These are phyloP conservation scores for Bretziella fagacearum DNA, from an alignment of 2,329 filamentous ascomycete genomes.

Conservation along the genomic window DNA sequence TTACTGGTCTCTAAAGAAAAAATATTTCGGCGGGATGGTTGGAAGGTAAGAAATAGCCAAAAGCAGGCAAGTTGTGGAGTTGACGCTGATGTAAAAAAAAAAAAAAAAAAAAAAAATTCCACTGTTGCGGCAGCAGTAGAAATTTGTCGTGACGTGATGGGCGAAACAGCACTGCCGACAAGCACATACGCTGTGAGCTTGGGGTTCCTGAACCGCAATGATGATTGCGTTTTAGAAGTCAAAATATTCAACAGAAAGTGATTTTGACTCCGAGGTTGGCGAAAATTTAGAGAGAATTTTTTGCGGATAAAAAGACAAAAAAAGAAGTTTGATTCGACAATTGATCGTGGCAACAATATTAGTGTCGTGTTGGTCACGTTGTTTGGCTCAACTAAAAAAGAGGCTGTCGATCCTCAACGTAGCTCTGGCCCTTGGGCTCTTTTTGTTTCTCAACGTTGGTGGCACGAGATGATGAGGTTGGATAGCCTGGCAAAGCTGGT, in stretches of 20 bases:
- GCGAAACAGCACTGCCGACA: constrained; percentile 4
- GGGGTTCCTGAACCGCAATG: background rate
- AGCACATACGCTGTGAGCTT: constrained; percentile 3
- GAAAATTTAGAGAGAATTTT: too few species aligned
- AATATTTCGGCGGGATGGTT: background rate
- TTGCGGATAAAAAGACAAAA: too few species aligned
- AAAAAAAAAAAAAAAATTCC: too few species aligned
- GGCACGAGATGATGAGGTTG: background rate
- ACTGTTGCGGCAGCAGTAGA: too few species aligned
- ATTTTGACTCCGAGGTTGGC: too few species aligned
- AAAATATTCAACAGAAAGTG: background rate
- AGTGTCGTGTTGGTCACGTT: background rate
- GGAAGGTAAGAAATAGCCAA: too few species aligned
- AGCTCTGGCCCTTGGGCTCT: background rate
- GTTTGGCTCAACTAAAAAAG: background rate
- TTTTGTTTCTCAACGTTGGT: background rate
- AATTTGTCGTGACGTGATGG: constrained; percentile 5
- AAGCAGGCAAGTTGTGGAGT: too few species aligned
- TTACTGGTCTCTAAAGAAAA: too few species aligned
- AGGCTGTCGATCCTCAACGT: background rate
- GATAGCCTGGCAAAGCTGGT: background rate
- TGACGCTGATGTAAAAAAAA: too few species aligned
- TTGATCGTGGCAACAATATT: too few species aligned
- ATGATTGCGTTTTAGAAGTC: background rate
- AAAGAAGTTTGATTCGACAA: too few species aligned